phyloP scores from a whole-genome alignment of 257 asterid genomes.

The Solanum commersonii region DNA sequence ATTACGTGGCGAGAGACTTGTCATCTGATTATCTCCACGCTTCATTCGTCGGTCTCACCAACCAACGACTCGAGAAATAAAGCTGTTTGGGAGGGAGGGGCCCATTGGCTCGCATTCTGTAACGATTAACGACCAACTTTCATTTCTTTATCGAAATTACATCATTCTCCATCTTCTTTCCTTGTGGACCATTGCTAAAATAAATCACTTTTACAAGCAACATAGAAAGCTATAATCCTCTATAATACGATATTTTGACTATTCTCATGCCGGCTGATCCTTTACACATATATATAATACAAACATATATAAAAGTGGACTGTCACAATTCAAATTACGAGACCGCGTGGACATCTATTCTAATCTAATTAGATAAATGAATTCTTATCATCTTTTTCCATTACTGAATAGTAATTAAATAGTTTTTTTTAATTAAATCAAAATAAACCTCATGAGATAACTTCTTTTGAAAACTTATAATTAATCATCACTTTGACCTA shows the following conservation, averaged over 20 bases:
- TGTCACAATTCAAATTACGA: neutral
- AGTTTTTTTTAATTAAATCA: too few species aligned
- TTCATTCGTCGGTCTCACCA: constrained; percentile 6
- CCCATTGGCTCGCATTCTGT: neutral
- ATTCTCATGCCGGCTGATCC: neutral
- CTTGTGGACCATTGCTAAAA: neutral
- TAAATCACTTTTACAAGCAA: neutral
- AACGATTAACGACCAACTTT: neutral
- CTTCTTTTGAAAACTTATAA: neutral
- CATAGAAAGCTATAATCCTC: neutral
- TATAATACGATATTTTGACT: neutral
- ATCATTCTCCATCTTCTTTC: neutral
- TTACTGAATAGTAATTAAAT: too few species aligned
- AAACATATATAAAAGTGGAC: neutral
- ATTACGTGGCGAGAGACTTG: neutral
- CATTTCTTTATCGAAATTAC: neutral
- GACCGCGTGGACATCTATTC: neutral
- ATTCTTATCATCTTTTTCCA: neutral
- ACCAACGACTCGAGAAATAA: neutral
- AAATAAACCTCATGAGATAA: neutral
- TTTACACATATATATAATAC: too few species aligned
- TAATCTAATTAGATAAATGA: neutral
- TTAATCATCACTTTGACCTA: too few species aligned
- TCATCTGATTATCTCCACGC: neutral
- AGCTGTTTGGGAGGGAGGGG: neutral